A percentile compares a stretch with the other conserved stretches of the same genome.
Conservation (phyloP, 2,329 filamentous ascomycete species). For the Ophiostoma fasciatum region DNA sequence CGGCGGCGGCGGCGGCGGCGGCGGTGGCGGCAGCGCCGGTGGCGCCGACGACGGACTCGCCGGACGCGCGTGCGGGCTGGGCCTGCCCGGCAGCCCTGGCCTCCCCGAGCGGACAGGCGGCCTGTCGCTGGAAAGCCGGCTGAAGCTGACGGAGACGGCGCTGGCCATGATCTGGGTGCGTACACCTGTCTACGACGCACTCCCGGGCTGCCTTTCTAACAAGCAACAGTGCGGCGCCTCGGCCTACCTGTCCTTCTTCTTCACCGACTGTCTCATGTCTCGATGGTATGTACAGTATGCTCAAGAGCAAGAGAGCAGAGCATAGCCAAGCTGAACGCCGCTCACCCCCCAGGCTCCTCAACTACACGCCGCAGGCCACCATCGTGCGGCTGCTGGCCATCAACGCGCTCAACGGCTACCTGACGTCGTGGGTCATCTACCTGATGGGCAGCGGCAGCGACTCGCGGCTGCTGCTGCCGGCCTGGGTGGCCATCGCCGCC, state of each 20-base stretch:
- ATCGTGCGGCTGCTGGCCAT: constrained; percentile 66
- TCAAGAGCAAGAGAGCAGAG: too few relatives aligned
- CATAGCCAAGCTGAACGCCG: too few relatives aligned
- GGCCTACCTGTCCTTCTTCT: constrained; percentile 68
- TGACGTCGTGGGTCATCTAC: constrained; percentile 57
- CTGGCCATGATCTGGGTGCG: constrained; percentile 59
- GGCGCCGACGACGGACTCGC: not conserved
- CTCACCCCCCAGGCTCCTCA: constrained; percentile 50
- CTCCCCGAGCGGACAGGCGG: constrained; percentile 3
- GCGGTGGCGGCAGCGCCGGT: constrained; percentile 4
- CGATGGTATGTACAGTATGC: constrained; percentile 53
- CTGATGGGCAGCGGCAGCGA: constrained; percentile 56
- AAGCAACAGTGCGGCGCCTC: constrained; percentile 55
- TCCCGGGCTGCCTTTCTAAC: constrained; percentile 1
- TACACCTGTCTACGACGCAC: not conserved
- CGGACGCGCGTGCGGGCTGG: too few relatives aligned
- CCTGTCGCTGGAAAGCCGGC: constrained; percentile 26
- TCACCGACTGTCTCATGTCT: constrained; percentile 74
- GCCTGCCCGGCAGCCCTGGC: too few relatives aligned
- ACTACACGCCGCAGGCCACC: constrained; percentile 70
- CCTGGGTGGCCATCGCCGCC: constrained; percentile 65
- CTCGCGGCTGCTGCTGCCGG: constrained; percentile 55
- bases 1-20: constrained; percentile 18
- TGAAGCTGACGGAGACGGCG: constrained; percentile 51
- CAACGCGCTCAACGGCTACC: constrained; percentile 59